phyloP scores from a whole-genome alignment of 2,329 filamentous ascomycete species.

The Paracorniculantispora psalliotae region DNA sequence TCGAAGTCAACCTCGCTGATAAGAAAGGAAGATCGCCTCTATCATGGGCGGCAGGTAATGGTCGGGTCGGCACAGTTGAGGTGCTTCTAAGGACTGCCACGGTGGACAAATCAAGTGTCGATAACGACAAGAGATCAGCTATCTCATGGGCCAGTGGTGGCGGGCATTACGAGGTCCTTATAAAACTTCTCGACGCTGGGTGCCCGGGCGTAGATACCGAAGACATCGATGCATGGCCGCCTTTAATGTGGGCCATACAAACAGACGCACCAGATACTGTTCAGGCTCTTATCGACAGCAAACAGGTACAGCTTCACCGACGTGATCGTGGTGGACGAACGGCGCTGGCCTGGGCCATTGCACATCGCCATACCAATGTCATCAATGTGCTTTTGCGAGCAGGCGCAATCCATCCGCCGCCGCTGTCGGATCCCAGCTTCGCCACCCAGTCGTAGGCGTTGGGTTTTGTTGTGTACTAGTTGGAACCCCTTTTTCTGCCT shows the following conservation, averaged over 20 bases:
- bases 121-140: constrained; percentile 25
- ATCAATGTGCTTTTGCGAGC: constrained; percentile 15
- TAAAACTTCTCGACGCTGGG: constrained; percentile 24
- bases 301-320: constrained; percentile 26
- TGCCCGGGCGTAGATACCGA: constrained; percentile 26
- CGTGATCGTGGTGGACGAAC: constrained; percentile 25
- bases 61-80: constrained; percentile 20
- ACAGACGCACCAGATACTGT: constrained; percentile 22
- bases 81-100: constrained; percentile 21
- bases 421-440: too few species aligned
- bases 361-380: constrained; percentile 27
- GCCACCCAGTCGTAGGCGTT: too few species aligned
- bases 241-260: constrained; percentile 30
- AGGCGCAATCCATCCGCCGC: constrained; percentile 14
- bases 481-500: too few species aligned
- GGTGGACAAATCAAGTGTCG: constrained; percentile 24
- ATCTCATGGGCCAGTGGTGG: constrained; percentile 27
- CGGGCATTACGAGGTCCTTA: constrained; percentile 23
- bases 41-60: constrained; percentile 26
- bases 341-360: constrained; percentile 30
- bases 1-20: constrained; percentile 26
- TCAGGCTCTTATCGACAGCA: constrained; percentile 25
- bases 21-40: constrained; percentile 26
- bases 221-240: constrained; percentile 32
- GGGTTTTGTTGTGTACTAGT: too few species aligned